phyloP scores from a whole-genome alignment of 139 green algal genomes.

The Micractinium sp. region DNA sequence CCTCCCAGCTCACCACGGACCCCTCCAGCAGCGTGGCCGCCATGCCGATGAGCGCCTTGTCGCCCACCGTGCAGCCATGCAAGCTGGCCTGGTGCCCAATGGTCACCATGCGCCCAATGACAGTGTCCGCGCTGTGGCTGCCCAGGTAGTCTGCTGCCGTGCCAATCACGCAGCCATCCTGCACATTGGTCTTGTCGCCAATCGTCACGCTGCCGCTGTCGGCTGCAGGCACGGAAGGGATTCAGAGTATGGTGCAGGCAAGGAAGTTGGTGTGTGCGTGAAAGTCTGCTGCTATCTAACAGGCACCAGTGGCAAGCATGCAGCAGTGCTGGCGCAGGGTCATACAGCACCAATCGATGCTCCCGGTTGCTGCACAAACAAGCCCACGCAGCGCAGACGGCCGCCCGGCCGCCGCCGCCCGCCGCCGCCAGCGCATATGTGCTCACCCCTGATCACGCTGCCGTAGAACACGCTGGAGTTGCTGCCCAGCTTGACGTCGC shows the following conservation, averaged over 20 bases:
- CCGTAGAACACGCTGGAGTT: slow-evolving; percentile 93
- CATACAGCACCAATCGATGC: neutral
- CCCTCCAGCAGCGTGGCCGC: slow-evolving; percentile 89
- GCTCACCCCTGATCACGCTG: slow-evolving; percentile 83
- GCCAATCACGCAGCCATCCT: slow-evolving; percentile 89
- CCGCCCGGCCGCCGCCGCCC: neutral
- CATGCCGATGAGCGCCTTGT: slow-evolving; percentile 94
- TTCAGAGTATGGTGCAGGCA: neutral
- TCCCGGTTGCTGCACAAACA: neutral
- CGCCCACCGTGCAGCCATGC: slow-evolving; percentile 89
- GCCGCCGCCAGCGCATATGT: neutral
- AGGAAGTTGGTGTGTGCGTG: neutral
- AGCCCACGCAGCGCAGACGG: too few species aligned
- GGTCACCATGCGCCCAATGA: slow-evolving; percentile 91
- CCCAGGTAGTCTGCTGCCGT: slow-evolving; percentile 31
- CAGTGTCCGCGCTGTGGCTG: slow-evolving; percentile 47
- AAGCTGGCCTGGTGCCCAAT: slow-evolving; percentile 85
- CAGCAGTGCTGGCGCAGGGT: neutral
- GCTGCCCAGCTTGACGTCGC: slow-evolving; percentile 84
- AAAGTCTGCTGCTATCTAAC: neutral
- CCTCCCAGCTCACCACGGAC: slow-evolving; percentile 22
- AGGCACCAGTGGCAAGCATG: neutral
- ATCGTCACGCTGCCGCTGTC: slow-evolving; percentile 88
- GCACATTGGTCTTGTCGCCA: slow-evolving; percentile 91
- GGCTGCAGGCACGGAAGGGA: slow-evolving; percentile 52